Base-by-base conservation (phyloP, 768 basidiomycete species). In the Royoungia palumana region DNA sequence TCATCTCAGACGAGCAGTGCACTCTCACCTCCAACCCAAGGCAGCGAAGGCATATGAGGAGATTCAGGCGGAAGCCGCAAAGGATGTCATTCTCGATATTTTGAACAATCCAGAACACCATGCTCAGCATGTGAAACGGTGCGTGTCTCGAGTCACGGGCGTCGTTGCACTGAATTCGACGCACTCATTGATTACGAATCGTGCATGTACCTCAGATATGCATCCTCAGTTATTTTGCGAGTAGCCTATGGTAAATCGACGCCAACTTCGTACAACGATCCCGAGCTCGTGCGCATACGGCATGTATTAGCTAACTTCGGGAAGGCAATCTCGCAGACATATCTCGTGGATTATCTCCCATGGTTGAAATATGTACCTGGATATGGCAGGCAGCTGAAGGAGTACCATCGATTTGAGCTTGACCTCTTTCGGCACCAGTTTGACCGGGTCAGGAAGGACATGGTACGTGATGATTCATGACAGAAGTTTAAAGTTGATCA, bases 1-100 rank as follows among this genome's bases (percentile, higher is more conserved):
- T 61, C 79, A 78, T 57, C 75, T 82, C 66, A 47, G 54, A 38
- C 78, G 78, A 32, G 78, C 79, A 1, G 66, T 80, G 2, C 80
- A 81, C 50, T 72, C 76, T 0, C 75, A 81, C 44, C 67, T 84
- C 0, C 77, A 78, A 42, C 75, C 77, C 12, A 77, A 74, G 51
- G 70, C 70, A 4, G 70, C 78, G 2, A 57, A 67, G 3, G 64
- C 59, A 1, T 82, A 83, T 50, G 67, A 69, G 3, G 74, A 73
- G 0, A 70, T 78, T 4, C 68, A 81, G 20, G 70, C 70, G 56
- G 63, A 65, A 25, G 63, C 70, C 0, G 59, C 56, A 11, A 55
- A 28, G 34, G 41, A 50, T 0, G 39, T 53, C 17, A 41, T 64
- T 19, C 17, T 64, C 2, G 61, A 64, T 20, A 36, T 66, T 14